Evolutionary conservation across 345 rosid species (phyloP).

Genomic region (Geranium rotundifolium): DNA sequence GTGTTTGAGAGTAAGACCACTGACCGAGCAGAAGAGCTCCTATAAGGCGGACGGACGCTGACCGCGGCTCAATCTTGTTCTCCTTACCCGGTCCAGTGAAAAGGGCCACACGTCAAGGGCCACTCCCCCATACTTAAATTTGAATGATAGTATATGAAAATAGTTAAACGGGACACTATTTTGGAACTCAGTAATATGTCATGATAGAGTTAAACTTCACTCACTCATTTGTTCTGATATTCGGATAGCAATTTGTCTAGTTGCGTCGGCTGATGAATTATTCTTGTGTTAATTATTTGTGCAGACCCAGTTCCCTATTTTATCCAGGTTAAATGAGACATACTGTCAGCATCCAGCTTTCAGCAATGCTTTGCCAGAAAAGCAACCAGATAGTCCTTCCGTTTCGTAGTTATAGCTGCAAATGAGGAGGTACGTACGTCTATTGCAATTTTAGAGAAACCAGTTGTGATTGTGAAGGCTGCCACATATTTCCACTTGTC

Average conservation of each 20-base stretch:
- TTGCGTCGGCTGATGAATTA: background rate
- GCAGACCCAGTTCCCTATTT: constrained; percentile 42
- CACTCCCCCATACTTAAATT: no score
- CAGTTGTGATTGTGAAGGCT: background rate
- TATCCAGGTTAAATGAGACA: constrained; percentile 37
- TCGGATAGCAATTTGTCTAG: background rate
- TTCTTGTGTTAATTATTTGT: constrained; percentile 2
- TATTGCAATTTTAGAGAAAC: background rate
- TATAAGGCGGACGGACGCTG: no score
- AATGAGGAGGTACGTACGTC: background rate
- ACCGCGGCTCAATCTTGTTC: no score
- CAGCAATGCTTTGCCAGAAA: constrained; percentile 22
- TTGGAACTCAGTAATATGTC: no score
- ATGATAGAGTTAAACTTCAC: no score
- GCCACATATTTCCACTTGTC: background rate
- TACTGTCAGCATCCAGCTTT: constrained; percentile 34
- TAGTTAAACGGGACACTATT: no score
- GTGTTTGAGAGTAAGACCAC: no score
- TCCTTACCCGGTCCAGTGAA: no score
- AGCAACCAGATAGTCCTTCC: constrained; percentile 21
- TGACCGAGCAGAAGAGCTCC: no score
- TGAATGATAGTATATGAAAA: no score
- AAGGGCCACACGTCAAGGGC: no score
- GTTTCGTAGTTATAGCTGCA: background rate
- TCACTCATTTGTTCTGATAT: no score